Conservation (phyloP, 2,329 filamentous ascomycete species). For the Talaromyces marneffei region DNA sequence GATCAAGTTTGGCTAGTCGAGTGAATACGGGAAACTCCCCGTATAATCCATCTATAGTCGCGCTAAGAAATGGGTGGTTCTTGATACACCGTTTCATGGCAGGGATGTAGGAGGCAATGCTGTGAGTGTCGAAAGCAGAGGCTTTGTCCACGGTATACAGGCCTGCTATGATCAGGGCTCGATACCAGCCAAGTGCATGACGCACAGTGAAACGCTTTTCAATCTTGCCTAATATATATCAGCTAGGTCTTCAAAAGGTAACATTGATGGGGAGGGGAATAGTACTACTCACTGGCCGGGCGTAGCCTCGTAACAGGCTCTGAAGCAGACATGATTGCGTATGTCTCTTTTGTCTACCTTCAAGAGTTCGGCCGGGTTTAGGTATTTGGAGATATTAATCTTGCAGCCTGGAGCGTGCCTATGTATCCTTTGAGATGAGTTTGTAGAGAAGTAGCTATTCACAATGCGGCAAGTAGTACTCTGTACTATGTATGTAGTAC, state of each 20-base stretch:
- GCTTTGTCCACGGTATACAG: background rate
- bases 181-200: constrained; percentile 4
- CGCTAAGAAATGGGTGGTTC: constrained; percentile 34
- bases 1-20: constrained; percentile 27
- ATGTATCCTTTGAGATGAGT: background rate
- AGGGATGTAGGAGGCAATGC: constrained; percentile 21
- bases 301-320: background rate
- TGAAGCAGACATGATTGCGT: background rate
- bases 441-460: background rate
- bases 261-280: no score
- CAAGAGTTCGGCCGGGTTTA: background rate
- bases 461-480: no score
- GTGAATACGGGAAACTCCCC: constrained; percentile 35
- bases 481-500: background rate
- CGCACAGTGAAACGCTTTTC: constrained; percentile 3
- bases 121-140: background rate
- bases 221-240: background rate
- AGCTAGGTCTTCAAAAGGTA: background rate
- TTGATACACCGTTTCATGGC: constrained; percentile 36
- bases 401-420: background rate
- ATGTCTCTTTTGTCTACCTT: background rate
- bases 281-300: background rate
- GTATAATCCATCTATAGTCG: constrained; percentile 30
- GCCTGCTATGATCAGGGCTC: background rate
- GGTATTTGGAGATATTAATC: background rate